phyloP scores from a whole-genome alignment of 2,329 filamentous ascomycete genomes.

The Aureobasidium vineae region DNA sequence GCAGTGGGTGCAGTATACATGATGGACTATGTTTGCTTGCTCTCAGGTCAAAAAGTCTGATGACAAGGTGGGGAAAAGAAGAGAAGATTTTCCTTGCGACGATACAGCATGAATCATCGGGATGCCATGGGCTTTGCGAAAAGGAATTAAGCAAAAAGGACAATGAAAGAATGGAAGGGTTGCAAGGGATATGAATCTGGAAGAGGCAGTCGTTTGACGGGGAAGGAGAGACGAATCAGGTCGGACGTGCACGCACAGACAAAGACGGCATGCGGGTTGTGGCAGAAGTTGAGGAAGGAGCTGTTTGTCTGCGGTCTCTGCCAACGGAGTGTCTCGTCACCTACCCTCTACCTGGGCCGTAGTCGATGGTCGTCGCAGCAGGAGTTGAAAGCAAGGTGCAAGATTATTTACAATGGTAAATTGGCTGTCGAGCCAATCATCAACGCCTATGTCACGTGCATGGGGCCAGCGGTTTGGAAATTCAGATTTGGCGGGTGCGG shows the following conservation, averaged over 20 bases:
- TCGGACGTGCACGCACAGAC: constrained; percentile 18
- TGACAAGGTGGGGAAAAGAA: neutral
- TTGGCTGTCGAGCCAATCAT: constrained; percentile 15
- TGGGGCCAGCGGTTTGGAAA: neutral
- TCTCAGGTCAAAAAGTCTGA: constrained; percentile 14
- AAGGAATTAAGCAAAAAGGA: constrained; percentile 4
- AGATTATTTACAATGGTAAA: constrained; percentile 27
- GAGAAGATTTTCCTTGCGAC: neutral
- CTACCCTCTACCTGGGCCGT: constrained; percentile 4
- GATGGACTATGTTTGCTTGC: constrained; percentile 8
- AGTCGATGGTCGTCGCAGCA: constrained; percentile 21
- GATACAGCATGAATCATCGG: neutral
- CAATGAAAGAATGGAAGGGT: constrained; percentile 9
- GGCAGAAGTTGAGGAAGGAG: neutral
- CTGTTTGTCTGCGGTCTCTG: constrained; percentile 18
- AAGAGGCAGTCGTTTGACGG: constrained; percentile 21
- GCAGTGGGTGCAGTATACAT: constrained; percentile 35
- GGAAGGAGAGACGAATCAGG: constrained; percentile 24
- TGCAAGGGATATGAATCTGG: constrained; percentile 21
- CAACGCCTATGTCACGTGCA: constrained; percentile 21
- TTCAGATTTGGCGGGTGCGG: constrained; percentile 14
- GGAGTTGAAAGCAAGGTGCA: constrained; percentile 24
- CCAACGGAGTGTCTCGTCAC: constrained; percentile 18
- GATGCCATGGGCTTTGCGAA: constrained; percentile 21
- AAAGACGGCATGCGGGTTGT: constrained; percentile 22